These are phyloP conservation scores for Apiospora aurea DNA, from an alignment of 2,329 filamentous ascomycete species.

Conservation along the genomic window DNA sequence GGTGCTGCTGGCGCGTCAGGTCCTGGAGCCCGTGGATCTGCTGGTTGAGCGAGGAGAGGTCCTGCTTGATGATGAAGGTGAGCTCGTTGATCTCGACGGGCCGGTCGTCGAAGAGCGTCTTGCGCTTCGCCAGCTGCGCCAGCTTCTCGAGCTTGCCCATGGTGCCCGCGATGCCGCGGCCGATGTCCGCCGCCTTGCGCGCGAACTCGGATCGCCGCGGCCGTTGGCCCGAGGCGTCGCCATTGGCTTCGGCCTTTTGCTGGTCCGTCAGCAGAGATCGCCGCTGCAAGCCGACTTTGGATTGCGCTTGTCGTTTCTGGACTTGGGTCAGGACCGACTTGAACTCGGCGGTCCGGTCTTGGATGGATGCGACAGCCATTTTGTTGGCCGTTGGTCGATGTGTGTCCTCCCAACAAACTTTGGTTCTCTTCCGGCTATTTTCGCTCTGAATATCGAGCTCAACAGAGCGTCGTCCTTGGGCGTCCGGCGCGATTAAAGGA, in stretches of 20 bases:
- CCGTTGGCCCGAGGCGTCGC: slow-evolving; percentile 49
- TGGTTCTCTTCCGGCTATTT: neutral
- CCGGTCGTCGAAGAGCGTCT: slow-evolving; percentile 96
- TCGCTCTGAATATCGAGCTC: neutral
- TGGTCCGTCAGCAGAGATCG: slow-evolving; percentile 80
- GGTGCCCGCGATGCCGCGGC: slow-evolving; percentile 86
- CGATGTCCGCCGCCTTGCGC: slow-evolving; percentile 88
- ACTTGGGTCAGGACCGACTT: slow-evolving; percentile 87
- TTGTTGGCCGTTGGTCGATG: slow-evolving; percentile 27
- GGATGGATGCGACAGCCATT: slow-evolving; percentile 79
- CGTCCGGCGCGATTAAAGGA: slow-evolving; percentile 10
- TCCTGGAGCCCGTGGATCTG: slow-evolving; percentile 85
- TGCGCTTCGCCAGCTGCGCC: slow-evolving; percentile 91
- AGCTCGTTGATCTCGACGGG: slow-evolving; percentile 97
- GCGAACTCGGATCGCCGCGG: slow-evolving; percentile 89
- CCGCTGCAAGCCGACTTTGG: slow-evolving; percentile 80
- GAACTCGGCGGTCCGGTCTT: slow-evolving; percentile 97
- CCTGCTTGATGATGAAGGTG: slow-evolving; percentile 98
- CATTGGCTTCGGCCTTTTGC: slow-evolving; percentile 70
- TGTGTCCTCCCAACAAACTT: neutral
- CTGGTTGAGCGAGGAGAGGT: slow-evolving; percentile 82
- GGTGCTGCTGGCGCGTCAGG: slow-evolving; percentile 77
- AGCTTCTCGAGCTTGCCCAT: slow-evolving; percentile 96
- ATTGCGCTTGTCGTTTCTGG: slow-evolving; percentile 78
- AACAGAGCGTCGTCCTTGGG: neutral